Evolutionary conservation across 768 basidiomycete species (phyloP), one percentile per base, ranked within the genome.

Genomic region (Calocybe indica): DNA sequence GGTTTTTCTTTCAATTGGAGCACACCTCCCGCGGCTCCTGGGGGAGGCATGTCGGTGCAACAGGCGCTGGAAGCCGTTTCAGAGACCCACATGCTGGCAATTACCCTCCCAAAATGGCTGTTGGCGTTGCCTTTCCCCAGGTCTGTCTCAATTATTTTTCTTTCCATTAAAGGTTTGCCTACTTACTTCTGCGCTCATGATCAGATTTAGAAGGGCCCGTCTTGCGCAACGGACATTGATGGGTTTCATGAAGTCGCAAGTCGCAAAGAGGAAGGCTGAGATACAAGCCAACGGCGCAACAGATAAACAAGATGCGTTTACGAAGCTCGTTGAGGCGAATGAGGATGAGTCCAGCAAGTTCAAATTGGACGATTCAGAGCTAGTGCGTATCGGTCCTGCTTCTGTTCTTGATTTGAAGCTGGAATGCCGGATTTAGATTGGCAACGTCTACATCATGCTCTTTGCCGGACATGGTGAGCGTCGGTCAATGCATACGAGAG

Each of bases 381-480:
- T 76, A 44, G 73, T 72, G 40, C 28, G 64, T 53, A 36, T 28
- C 11, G 7, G 11, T 1, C 4, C 28, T 7, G 12, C 31, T 30
- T 32, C 11, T 7, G 6, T 13, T 12, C 36, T 14, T 37, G 11
- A 11, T 41, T 41, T 13, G 12, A 8, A 31, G 12, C 10, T n/a
- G 11, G 5, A 5, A 30, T 10, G 10, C 14, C 28, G 13, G 6
- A 9, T 43, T 33, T 30, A 78, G 77, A 75, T 78, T 41, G 79
- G 78, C 5, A 81, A 80, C 43, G 55, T 78, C 1, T 80, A 70
- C 51, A 53, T 71, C 8, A 64, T 78, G 56, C 61, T 84, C 15
- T 74, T 82, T 36, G 79, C 81, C 38, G 81, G 82, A 9, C 78
- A 82, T 57, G 80, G 79, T 72, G 50, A 34, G 63, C 7, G 5